Percentiles rank a stretch among this genome's conserved stretches.
phyloP scores from a whole-genome alignment of 2,329 filamentous ascomycete genomes.

The Teratosphaeriaceae sp. region DNA sequence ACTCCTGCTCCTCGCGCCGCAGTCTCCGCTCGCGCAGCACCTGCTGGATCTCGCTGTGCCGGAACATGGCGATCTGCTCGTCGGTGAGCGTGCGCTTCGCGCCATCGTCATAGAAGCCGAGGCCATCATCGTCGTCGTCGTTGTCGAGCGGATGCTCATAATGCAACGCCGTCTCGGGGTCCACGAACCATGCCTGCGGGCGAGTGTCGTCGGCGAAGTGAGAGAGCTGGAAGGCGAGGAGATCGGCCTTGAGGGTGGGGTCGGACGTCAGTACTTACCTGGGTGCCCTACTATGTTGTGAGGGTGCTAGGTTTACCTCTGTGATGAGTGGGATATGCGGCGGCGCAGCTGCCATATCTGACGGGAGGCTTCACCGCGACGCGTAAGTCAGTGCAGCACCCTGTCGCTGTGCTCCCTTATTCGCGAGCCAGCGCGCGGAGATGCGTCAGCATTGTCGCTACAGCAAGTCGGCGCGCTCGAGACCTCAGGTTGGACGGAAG shows the following conservation, averaged over 20 bases:
- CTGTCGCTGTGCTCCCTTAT: no score
- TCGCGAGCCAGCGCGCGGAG: no score
- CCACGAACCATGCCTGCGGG: conserved; percentile 29
- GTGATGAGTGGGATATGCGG: conserved; percentile 15
- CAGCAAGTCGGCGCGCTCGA: no score
- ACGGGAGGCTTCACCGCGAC: neutral
- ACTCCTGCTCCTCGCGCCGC: conserved; percentile 10
- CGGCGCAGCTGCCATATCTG: neutral
- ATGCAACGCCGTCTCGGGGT: conserved; percentile 20
- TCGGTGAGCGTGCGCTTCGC: conserved; percentile 85
- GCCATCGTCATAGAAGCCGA: conserved; percentile 84
- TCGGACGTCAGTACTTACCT: conserved; percentile 27
- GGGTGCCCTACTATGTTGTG: no score
- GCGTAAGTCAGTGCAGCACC: no score
- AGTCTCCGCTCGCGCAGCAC: conserved; percentile 48
- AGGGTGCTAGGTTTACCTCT: conserved; percentile 21
- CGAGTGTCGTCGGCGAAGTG: conserved; percentile 36
- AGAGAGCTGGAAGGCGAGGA: conserved; percentile 36
- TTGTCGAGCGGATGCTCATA: conserved; percentile 13
- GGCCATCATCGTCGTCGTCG: conserved; percentile 46
- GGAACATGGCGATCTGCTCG: conserved; percentile 83
- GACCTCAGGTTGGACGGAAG: no score
- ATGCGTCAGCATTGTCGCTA: no score
- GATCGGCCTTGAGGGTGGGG: conserved; percentile 33
- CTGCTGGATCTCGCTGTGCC: conserved; percentile 76